Percentiles rank a stretch among this genome's conserved stretches.
Conservation (phyloP, 257 asterid species). For the Eustoma russellianum region DNA sequence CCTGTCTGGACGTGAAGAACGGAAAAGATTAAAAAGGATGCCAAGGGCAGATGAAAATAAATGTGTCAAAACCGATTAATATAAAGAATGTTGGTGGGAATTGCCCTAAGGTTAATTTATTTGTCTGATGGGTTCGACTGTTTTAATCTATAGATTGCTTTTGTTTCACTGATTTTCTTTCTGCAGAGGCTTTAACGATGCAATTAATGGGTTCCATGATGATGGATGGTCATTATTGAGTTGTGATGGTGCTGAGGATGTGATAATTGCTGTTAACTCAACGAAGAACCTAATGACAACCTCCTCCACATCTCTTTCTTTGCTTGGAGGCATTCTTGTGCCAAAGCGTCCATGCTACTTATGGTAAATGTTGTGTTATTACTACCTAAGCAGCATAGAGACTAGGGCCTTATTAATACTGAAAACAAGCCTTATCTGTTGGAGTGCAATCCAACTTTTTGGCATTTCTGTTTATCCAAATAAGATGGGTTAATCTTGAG, state of each 20-base stretch:
- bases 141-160: not conserved
- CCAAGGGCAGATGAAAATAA: too few relatives aligned
- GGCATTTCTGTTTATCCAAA: too few relatives aligned
- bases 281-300: conserved; percentile 35
- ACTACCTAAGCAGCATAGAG: too few relatives aligned
- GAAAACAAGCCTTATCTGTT: too few relatives aligned
- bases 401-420: too few relatives aligned
- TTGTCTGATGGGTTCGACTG: not conserved
- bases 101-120: not conserved
- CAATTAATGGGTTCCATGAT: conserved; percentile 78
- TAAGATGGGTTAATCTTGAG: too few relatives aligned
- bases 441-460: too few relatives aligned
- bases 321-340: conserved; percentile 86
- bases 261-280: conserved; percentile 56
- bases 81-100: too few relatives aligned
- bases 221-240: conserved; percentile 89
- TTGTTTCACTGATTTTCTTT: conserved; percentile 2
- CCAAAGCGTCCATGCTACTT: conserved; percentile 95
- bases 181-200: conserved; percentile 91
- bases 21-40: too few relatives aligned
- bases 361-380: conserved; percentile 53
- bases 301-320: conserved; percentile 35
- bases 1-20: too few relatives aligned
- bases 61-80: too few relatives aligned
- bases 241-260: conserved; percentile 81